Conservation (phyloP, 2,329 filamentous ascomycete species). For the Sclerotinia glacialis region DNA sequence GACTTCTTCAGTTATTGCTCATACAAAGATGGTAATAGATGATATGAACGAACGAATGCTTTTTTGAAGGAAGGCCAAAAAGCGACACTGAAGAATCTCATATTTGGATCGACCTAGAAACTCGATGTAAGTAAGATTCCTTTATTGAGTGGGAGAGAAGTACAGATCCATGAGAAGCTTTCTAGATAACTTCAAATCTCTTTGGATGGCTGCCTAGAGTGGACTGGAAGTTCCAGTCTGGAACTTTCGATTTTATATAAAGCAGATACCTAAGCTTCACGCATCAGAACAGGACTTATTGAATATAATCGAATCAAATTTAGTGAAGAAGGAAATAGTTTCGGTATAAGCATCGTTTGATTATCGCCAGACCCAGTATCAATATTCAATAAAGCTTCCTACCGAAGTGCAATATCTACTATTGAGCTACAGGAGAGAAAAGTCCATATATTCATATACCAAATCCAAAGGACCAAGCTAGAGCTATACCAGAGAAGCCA, state of each 20-base stretch:
- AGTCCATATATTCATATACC: neutral
- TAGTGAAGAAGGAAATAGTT: constrained; percentile 25
- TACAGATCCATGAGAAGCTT: constrained; percentile 22
- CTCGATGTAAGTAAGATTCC: constrained; percentile 23
- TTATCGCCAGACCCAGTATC: constrained; percentile 12
- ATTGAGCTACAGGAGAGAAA: constrained; percentile 10
- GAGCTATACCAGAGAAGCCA: too few species aligned
- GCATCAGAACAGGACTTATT: constrained; percentile 20
- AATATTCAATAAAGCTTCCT: constrained; percentile 13
- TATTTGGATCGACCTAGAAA: neutral
- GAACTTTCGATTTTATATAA: constrained; percentile 21
- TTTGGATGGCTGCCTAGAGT: constrained; percentile 18
- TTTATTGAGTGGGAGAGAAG: constrained; percentile 23
- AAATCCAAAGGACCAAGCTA: too few species aligned
- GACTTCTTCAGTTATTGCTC: constrained; percentile 12
- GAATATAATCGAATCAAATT: constrained; percentile 17
- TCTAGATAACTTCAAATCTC: constrained; percentile 18
- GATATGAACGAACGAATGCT: constrained; percentile 21
- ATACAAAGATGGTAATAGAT: constrained; percentile 23
- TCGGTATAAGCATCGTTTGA: constrained; percentile 23
- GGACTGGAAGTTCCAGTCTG: constrained; percentile 6
- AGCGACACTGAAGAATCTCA: constrained; percentile 23
- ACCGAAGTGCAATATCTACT: constrained; percentile 16
- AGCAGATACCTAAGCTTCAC: constrained; percentile 19
- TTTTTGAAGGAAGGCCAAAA: constrained; percentile 22